A percentile compares a stretch with the other conserved stretches of the same genome.
phyloP scores from a whole-genome alignment of 2,329 filamentous ascomycete genomes.

The Neocatenulostroma microsporum region DNA sequence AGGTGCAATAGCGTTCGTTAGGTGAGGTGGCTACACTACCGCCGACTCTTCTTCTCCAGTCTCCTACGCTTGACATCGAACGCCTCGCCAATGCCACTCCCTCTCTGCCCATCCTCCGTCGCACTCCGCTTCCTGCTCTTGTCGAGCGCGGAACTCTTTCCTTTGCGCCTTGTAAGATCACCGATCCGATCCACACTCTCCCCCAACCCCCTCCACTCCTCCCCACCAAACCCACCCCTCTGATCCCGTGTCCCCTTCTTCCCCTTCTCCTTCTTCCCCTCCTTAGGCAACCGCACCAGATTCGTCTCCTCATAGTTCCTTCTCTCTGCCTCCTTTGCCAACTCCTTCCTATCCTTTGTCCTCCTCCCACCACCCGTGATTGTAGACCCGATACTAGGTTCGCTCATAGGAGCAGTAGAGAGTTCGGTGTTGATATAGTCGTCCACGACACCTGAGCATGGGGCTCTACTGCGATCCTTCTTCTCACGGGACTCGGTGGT shows the following conservation, averaged over 20 bases:
- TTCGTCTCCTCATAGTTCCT: conserved; percentile 86
- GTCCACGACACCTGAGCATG: conserved; percentile 73
- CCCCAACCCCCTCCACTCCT: conserved; percentile 83
- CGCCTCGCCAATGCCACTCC: conserved; percentile 60
- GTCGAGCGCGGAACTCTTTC: conserved; percentile 57
- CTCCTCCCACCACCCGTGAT: conserved; percentile 68
- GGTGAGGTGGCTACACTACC: no score
- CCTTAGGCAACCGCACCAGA: conserved; percentile 75
- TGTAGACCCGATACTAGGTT: conserved; percentile 87
- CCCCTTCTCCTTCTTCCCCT: conserved; percentile 74
- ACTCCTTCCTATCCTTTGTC: conserved; percentile 68
- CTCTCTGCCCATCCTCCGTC: conserved; percentile 65
- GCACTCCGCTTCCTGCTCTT: conserved; percentile 75
- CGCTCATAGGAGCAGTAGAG: conserved; percentile 68
- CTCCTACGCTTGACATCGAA: conserved; percentile 63
- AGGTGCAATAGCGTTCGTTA: no score
- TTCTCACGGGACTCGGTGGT: conserved; percentile 48
- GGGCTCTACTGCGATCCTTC: conserved; percentile 56
- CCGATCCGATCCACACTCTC: conserved; percentile 83
- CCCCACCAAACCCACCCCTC: conserved; percentile 68
- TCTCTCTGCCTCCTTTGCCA: conserved; percentile 69
- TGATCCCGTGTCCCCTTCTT: conserved; percentile 48
- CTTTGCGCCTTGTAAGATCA: conserved; percentile 64
- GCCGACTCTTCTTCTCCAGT: conserved; percentile 34
- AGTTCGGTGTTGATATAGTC: conserved; percentile 86